Evolutionary conservation across 768 basidiomycete species (phyloP), one percentile per base, ranked within the genome.

Genomic region (Boletus subcaerulescens): DNA sequence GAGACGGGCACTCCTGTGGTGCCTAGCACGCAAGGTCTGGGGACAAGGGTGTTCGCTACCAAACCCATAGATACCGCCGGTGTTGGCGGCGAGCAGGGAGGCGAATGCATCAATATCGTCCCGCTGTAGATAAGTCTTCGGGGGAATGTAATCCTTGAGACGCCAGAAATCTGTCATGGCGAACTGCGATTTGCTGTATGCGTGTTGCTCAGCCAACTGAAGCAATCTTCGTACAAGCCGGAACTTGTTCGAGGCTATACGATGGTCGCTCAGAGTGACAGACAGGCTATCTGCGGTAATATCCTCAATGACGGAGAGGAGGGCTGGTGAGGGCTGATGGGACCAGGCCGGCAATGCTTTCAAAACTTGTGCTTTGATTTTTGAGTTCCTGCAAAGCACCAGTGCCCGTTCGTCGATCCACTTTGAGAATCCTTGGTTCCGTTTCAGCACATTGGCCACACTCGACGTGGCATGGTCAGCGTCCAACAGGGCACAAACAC

Each of bases 301-400:
- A 39, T 77, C 75, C 14, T 78, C 72, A 32, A 74, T 77, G 26
- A 82, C 58, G 10, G 73, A 68, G 7, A 72, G 64, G 29, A 92
- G 71, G 7, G 74, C 69, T 0, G 71, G 60, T 3, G 80, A 79
- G 1, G 84, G 82, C 11, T 81, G 76, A 42, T 83, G 78, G 26
- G 92, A 89, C 92, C 92, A 94, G 12, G 88, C 84, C 4, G 84
- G 79, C 15, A 92, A 73, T 7, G 87, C 87, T 32, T 76, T 75
- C 36, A 75, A 57, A 24, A 87, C 71, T 47, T 85, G 76, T 3
- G 65, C 60, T 35, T 72, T 69, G 38, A 81, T 65, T 11, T 62
- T 63, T 5, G 71, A 43, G n/a, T 72, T 69, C 46, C 70, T 69
- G 17, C 75, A 73, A 36, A 89, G 71, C 4, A 60, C 47, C 9